These are phyloP conservation scores for Ophiostoma montium DNA, from an alignment of 2,329 filamentous ascomycete genomes.

Conservation along the genomic window DNA sequence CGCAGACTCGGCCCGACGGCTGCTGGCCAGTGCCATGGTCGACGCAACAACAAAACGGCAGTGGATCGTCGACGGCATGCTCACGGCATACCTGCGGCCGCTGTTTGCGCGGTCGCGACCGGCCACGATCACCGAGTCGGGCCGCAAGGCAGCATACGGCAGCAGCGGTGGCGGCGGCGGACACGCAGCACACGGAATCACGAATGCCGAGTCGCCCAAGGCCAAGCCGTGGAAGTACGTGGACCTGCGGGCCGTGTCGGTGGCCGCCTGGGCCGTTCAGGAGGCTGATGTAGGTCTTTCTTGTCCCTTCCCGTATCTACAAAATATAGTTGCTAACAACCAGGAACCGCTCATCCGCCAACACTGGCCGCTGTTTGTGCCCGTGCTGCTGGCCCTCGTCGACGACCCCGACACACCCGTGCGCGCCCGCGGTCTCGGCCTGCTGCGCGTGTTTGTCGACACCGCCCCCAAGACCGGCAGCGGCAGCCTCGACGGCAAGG, in stretches of 20 bases:
- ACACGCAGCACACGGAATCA: constrained; percentile 14
- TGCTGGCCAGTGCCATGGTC: constrained; percentile 20
- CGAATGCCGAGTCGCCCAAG: constrained; percentile 22
- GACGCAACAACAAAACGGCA: constrained; percentile 4
- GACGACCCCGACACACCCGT: constrained; percentile 45
- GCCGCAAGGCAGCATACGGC: constrained; percentile 37
- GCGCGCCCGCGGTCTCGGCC: constrained; percentile 40
- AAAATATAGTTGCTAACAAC: constrained; percentile 15
- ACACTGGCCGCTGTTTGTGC: constrained; percentile 55
- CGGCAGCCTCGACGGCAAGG: constrained; percentile 17
- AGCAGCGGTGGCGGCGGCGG: constrained; percentile 25
- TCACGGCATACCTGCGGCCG: constrained; percentile 50
- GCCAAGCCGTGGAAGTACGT: constrained; percentile 49
- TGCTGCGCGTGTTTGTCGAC: constrained; percentile 40
- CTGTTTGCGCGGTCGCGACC: constrained; percentile 48
- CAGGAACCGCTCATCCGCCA: constrained; percentile 31
- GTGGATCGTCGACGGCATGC: constrained; percentile 41
- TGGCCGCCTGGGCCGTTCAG: constrained; percentile 47
- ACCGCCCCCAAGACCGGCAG: constrained; percentile 26
- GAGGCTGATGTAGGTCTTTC: constrained; percentile 10
- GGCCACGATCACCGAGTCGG: constrained; percentile 38
- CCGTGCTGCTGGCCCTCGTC: constrained; percentile 52
- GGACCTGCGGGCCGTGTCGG: constrained; percentile 33
- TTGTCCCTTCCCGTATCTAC: background rate
- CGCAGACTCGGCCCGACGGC: constrained; percentile 17